Evolutionary conservation across 352 stramenopile species (phyloP).

Genomic region (Elongisporangium undulatum): DNA sequence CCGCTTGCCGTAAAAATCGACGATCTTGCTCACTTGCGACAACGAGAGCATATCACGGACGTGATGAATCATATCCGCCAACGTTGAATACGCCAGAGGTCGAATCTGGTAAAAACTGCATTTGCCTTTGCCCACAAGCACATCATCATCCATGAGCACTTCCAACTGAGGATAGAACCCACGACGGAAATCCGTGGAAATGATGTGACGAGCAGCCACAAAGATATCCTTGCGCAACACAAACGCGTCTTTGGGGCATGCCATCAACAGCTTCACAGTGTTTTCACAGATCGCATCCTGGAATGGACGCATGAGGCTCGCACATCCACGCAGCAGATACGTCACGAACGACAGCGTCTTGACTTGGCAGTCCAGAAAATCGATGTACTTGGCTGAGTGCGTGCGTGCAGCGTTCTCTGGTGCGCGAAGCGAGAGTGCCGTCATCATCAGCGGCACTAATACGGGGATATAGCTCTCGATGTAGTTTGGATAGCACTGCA

Average conservation of each 20-base stretch:
- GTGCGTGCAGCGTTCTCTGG: constrained; percentile 53
- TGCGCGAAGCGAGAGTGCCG: constrained; percentile 84
- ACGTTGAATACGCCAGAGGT: constrained; percentile 94
- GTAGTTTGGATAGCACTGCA: constrained; percentile 97
- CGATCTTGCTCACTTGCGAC: constrained; percentile 93
- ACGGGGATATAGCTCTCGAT: constrained; percentile 94
- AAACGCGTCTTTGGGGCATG: constrained; percentile 94
- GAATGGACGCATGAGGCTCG: constrained; percentile 92
- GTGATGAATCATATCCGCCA: constrained; percentile 98
- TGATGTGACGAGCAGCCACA: constrained; percentile 94
- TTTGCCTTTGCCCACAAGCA: constrained; percentile 88
- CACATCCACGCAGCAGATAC: constrained; percentile 92
- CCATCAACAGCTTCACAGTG: constrained; percentile 93
- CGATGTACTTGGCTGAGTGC: constrained; percentile 68
- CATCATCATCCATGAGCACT: constrained; percentile 93
- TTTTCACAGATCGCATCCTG: constrained; percentile 92
- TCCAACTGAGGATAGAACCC: constrained; percentile 96
- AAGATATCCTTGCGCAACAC: constrained; percentile 96
- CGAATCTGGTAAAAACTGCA: constrained; percentile 89
- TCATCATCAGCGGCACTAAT: constrained; percentile 97
- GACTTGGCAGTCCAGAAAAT: constrained; percentile 95
- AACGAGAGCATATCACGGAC: constrained; percentile 93
- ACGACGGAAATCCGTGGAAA: constrained; percentile 96
- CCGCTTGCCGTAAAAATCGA: constrained; percentile 92
- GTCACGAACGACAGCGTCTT: constrained; percentile 98